phyloP scores from a whole-genome alignment of 495 filamentous ascomycete species.

The Parathielavia hyrcaniae region DNA sequence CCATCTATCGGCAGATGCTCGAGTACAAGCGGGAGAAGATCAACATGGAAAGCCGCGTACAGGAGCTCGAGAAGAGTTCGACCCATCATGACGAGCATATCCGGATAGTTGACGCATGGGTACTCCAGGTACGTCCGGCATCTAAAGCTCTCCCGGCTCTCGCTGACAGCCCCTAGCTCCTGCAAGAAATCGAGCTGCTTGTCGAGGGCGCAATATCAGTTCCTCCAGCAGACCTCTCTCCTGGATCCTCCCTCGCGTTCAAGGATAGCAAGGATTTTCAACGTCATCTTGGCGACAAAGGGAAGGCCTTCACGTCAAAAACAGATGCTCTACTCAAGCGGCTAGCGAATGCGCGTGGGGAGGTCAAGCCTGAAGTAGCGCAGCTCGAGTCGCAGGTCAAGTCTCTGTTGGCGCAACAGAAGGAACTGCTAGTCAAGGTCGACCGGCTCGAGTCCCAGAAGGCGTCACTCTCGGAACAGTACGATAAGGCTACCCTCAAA shows the following conservation, averaged over 20 bases:
- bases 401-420: conserved; percentile 69
- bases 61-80: conserved; percentile 67
- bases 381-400: conserved; percentile 69
- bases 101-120: conserved; percentile 84
- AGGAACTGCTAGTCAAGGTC: conserved; percentile 67
- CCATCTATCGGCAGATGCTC: conserved; percentile 93
- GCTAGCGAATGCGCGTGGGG: conserved; percentile 35
- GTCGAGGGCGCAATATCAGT: conserved; percentile 46
- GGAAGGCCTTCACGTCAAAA: conserved; percentile 42
- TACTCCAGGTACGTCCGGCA: conserved; percentile 62
- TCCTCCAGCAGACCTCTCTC: conserved; percentile 52
- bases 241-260: conserved; percentile 57
- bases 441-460: conserved; percentile 73
- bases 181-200: conserved; percentile 78
- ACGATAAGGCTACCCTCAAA: conserved; percentile 77
- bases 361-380: conserved; percentile 56
- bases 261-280: conserved; percentile 67
- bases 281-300: conserved; percentile 61
- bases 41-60: conserved; percentile 66
- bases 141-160: conserved; percentile 17
- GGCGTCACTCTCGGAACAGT: conserved; percentile 70
- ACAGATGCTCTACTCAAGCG: conserved; percentile 40
- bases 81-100: conserved; percentile 85
- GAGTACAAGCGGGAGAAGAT: conserved; percentile 89
- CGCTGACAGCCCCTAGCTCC: conserved; percentile 50